Percentiles rank a stretch among this genome's conserved stretches.
phyloP scores from a whole-genome alignment of 495 filamentous ascomycete genomes.

The Neurospora sp. region DNA sequence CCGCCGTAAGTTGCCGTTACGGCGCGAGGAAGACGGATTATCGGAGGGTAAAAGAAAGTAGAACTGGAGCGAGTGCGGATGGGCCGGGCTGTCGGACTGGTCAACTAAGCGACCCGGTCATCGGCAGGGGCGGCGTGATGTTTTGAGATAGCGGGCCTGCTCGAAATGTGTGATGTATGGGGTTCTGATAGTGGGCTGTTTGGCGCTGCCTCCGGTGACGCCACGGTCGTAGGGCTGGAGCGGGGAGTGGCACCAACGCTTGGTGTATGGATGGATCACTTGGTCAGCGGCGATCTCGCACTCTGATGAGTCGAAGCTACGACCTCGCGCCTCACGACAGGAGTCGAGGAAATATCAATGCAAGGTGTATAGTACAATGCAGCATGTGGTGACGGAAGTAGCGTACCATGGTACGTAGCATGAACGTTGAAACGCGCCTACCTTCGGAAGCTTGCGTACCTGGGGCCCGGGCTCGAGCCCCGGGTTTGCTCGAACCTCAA shows the following conservation, averaged over 20 bases:
- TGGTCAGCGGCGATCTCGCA: not conserved
- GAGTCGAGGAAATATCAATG: not conserved
- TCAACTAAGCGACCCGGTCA: not conserved
- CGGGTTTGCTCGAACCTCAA: not conserved
- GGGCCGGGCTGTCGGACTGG: not conserved
- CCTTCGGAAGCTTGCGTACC: not conserved
- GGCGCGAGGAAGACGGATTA: not conserved
- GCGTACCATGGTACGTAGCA: not conserved
- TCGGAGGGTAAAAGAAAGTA: not conserved
- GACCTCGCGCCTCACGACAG: not conserved
- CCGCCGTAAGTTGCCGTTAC: not conserved
- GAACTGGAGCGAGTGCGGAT: not conserved
- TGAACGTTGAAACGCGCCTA: not conserved
- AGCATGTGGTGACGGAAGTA: not conserved
- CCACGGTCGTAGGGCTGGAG: not conserved
- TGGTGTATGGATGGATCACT: not conserved
- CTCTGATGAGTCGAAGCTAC: not conserved
- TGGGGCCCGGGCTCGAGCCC: not conserved
- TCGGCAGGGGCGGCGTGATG: not conserved
- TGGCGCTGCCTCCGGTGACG: not conserved
- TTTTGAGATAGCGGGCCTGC: not conserved
- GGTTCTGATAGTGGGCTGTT: not conserved
- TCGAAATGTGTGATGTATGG: not conserved
- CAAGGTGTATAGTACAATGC: not conserved
- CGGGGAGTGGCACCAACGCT: not conserved